phyloP scores from a whole-genome alignment of 2,329 filamentous ascomycete genomes.

The Rutstroemia sp. region DNA sequence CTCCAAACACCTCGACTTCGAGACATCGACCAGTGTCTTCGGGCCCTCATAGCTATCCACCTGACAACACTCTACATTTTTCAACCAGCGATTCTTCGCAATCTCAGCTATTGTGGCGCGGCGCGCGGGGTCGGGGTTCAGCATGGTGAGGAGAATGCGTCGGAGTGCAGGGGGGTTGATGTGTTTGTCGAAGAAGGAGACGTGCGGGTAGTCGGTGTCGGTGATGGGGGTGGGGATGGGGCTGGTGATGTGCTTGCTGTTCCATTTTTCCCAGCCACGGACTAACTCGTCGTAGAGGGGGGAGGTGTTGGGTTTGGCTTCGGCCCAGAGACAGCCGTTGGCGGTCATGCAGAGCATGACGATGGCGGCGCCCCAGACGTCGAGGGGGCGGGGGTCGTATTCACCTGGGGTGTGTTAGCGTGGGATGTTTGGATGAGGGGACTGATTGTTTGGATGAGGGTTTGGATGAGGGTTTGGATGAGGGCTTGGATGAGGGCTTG shows the following conservation, averaged over 20 bases:
- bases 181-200: slow-evolving; percentile 54
- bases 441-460: no score
- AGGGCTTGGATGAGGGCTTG: no score
- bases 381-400: slow-evolving; percentile 71
- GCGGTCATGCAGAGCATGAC: slow-evolving; percentile 74
- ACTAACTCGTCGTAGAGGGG: slow-evolving; percentile 56
- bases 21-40: slow-evolving; percentile 52
- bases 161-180: slow-evolving; percentile 63
- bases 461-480: no score
- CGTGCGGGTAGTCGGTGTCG: slow-evolving; percentile 59
- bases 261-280: slow-evolving; percentile 62
- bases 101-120: slow-evolving; percentile 65
- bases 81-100: slow-evolving; percentile 64
- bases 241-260: slow-evolving; percentile 49
- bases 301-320: slow-evolving; percentile 46
- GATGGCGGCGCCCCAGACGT: slow-evolving; percentile 81
- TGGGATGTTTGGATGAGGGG: neutral
- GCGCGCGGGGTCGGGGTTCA: slow-evolving; percentile 67
- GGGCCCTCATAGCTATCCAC: slow-evolving; percentile 60
- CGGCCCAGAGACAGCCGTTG: slow-evolving; percentile 66
- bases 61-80: slow-evolving; percentile 71
- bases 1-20: slow-evolving; percentile 28
- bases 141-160: slow-evolving; percentile 69
- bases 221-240: slow-evolving; percentile 40
- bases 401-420: slow-evolving; percentile 30